A percentile compares a stretch with the other conserved stretches of the same genome.
These are phyloP conservation scores for Haematococcus lacustris DNA, from an alignment of 139 green algal species.

Conservation along the genomic window DNA sequence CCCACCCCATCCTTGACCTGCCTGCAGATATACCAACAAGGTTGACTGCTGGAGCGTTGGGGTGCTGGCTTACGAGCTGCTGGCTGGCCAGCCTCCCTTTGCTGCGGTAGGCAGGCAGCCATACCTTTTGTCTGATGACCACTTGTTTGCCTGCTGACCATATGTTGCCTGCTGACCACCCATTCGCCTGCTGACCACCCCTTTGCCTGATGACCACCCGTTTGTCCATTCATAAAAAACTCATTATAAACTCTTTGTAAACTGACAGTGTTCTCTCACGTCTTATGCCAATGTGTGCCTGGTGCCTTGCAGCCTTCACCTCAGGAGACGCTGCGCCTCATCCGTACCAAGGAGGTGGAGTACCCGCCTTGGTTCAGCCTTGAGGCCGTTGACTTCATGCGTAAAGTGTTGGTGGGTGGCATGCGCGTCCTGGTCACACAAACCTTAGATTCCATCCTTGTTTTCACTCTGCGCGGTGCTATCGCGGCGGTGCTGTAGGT, in stretches of 20 bases:
- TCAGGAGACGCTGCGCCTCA: slow-evolving; percentile 40
- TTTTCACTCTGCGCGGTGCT: too few relatives aligned
- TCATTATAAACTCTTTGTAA: too few relatives aligned
- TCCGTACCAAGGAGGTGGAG: slow-evolving; percentile 32
- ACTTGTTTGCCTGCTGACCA: too few relatives aligned
- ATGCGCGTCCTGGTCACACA: too few relatives aligned
- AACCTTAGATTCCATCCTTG: too few relatives aligned
- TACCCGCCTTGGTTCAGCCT: slow-evolving; percentile 26
- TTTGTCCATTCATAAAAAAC: neutral
- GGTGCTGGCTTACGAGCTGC: slow-evolving; percentile 55
- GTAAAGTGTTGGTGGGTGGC: neutral
- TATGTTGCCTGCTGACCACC: too few relatives aligned
- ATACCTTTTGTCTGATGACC: neutral
- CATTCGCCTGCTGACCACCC: neutral
- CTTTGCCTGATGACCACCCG: neutral
- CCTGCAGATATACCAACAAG: slow-evolving; percentile 37
- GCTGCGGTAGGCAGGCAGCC: slow-evolving; percentile 27
- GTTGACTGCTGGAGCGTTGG: slow-evolving; percentile 52
- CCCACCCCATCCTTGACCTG: neutral
- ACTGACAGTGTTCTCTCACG: neutral
- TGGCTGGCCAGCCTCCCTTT: slow-evolving; percentile 44
- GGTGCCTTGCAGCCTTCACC: slow-evolving; percentile 17
- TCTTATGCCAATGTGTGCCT: neutral
- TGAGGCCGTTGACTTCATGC: slow-evolving; percentile 19
- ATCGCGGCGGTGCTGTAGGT: too few relatives aligned